Evolutionary conservation across 176 grass and related monocot genomes (phyloP), one percentile per base, ranked within the genome.

Genomic region (Puya raimondii): DNA sequence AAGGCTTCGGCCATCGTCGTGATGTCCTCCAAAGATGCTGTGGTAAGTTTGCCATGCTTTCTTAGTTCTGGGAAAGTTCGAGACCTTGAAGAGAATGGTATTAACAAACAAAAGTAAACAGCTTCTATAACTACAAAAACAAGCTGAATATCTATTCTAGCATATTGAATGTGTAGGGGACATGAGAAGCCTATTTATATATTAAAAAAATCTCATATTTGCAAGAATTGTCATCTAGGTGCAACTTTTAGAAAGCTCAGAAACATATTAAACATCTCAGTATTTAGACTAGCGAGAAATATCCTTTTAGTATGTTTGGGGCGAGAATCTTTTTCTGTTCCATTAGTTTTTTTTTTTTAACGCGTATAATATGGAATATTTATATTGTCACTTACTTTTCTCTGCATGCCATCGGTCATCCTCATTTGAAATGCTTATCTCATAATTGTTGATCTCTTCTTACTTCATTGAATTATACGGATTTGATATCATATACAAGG

Each of bases 21-120:
- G 20, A 92, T 97, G 94, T 59, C 76, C 49, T 80, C 86, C 42
- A 97, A 85, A 77, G 94, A 97, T 76, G 86, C 73, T 51, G 84
- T 76, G 23, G 94, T 97, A 84, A 86, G 73, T 75, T 51, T 16
- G 70, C n/a, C 18, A 72, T 29, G 4, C 12, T 2, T 65, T 49
- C 4, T 72, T 73, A 2, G 21, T 20, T 61, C 14, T 61, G 56
- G 17, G 22, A 49, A 23, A 48, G 20, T 73, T 12, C n/a, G 15
- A 21, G 14, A 50, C 1, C 33, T 42, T 42, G 33, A 5, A 42
- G 33, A 42, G 33, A 42, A 42, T 42, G 33, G 33, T 42, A 42
- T 42, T 42, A 42, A 42, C 33, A 42, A 42, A 6, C 33, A 42
- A 42, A 42, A 42, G 33, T 7, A 42, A 42, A 42, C 33, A 42